These are phyloP conservation scores for Phytophthora fragariae DNA, from an alignment of 352 stramenopile genomes.

Conservation along the genomic window DNA sequence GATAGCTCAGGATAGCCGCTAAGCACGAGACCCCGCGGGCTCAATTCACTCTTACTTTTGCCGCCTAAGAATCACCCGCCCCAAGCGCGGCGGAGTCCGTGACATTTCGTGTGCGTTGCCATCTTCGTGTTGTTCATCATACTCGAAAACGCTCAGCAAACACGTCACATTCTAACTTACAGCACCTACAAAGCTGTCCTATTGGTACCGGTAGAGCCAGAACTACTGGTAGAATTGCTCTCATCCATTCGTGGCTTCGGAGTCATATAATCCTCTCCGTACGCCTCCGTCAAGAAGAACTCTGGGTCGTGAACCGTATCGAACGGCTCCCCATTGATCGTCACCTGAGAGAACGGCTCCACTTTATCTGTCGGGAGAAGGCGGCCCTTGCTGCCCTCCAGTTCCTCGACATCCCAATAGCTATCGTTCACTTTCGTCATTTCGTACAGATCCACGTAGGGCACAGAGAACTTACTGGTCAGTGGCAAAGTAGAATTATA, in stretches of 20 bases:
- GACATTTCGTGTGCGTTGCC: too few species aligned
- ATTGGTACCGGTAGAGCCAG: neutral
- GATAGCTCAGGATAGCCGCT: too few species aligned
- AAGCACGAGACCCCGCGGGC: too few species aligned
- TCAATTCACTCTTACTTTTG: constrained; percentile 1
- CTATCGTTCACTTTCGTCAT: constrained; percentile 19
- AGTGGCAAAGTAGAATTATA: constrained; percentile 38
- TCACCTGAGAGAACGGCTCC: constrained; percentile 28
- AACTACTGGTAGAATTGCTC: neutral
- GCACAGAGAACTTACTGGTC: constrained; percentile 13
- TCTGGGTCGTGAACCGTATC: constrained; percentile 42
- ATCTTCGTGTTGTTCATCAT: neutral
- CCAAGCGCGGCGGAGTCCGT: neutral
- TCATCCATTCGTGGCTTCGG: constrained; percentile 17
- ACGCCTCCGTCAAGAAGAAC: constrained; percentile 42
- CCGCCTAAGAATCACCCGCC: neutral
- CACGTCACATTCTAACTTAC: neutral
- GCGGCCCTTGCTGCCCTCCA: constrained; percentile 21
- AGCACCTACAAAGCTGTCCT: neutral
- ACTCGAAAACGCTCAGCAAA: neutral
- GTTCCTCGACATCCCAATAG: constrained; percentile 32
- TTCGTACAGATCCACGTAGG: constrained; percentile 52
- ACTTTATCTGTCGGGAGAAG: constrained; percentile 29
- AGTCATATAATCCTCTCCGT: constrained; percentile 44
- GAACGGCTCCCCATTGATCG: constrained; percentile 42